A percentile compares a stretch with the other conserved stretches of the same genome.
Conservation (phyloP, 768 basidiomycete genomes). For the Serpula lacrymans region DNA sequence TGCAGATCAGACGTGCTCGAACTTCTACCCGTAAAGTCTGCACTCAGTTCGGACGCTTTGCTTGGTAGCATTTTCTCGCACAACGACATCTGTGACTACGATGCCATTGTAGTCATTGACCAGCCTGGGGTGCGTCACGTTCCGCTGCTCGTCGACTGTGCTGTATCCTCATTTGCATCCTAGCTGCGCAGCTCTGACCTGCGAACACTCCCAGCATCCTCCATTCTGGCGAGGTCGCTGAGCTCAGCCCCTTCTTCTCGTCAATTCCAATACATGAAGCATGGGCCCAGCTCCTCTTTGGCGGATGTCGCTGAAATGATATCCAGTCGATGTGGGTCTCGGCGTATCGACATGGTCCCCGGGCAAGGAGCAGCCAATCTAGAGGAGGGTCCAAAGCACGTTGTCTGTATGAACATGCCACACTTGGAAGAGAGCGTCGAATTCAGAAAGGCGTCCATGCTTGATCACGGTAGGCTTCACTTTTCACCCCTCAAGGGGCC, state of each 20-base stretch:
- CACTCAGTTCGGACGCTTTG: conserved; percentile 32
- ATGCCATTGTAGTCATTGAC: conserved; percentile 64
- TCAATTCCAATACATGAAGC: conserved; percentile 59
- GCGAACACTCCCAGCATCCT: conserved; percentile 51
- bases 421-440: conserved; percentile 36
- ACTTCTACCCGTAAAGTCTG: conserved; percentile 32
- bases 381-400: conserved; percentile 44
- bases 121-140: conserved; percentile 63
- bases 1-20: conserved; percentile 49
- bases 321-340: conserved; percentile 51
- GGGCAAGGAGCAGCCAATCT: conserved; percentile 35
- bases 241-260: conserved; percentile 49
- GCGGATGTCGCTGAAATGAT: conserved; percentile 40
- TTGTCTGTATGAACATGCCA: conserved; percentile 57
- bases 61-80: conserved; percentile 42
- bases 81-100: conserved; percentile 55
- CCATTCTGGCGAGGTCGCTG: conserved; percentile 46
- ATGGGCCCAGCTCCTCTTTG: conserved; percentile 24
- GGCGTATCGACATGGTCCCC: conserved; percentile 39
- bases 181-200: conserved; percentile 80
- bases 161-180: conserved; percentile 6
- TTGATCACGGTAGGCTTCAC: conserved; percentile 49
- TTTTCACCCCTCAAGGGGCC: conserved; percentile 10
- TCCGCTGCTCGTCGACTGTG: background rate
- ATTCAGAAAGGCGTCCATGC: conserved; percentile 45